phyloP scores from a whole-genome alignment of 345 rosid species.

The Streptanthus diversifolius region DNA sequence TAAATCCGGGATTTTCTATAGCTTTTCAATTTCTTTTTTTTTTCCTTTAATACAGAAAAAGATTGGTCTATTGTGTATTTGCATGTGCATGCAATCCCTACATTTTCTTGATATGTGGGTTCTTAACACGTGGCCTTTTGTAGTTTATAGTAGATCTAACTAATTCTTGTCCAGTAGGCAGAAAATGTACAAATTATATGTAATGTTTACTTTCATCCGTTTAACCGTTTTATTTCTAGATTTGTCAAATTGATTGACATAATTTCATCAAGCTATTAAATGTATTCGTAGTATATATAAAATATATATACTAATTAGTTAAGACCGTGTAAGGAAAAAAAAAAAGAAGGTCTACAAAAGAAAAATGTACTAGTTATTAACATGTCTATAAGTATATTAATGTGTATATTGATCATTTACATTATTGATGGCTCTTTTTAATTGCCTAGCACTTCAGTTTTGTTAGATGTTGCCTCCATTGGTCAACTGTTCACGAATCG shows the following conservation, averaged over 20 bases:
- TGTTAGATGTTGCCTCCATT: constrained; percentile 7
- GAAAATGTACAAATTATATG: neutral
- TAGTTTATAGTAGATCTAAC: neutral
- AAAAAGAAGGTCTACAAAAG: neutral
- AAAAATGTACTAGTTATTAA: neutral
- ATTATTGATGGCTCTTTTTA: neutral
- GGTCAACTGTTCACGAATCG: constrained; percentile 19
- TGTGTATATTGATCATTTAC: neutral
- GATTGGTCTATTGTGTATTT: neutral
- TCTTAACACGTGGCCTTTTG: constrained; percentile 8
- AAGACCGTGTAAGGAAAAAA: neutral
- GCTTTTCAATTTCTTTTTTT: neutral
- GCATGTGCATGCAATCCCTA: constrained; percentile 27
- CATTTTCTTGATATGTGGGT: constrained; percentile 1
- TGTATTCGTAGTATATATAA: neutral
- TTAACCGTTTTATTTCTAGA: neutral
- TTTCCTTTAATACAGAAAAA: neutral
- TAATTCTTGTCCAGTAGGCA: neutral
- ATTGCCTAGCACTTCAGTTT: constrained; percentile 12
- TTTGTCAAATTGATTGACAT: neutral
- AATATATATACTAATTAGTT: neutral
- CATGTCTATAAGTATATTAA: neutral
- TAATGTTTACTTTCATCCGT: neutral
- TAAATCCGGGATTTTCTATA: neutral
- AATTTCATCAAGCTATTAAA: neutral